Conservation (phyloP, 2,329 filamentous ascomycete genomes). For the Scedosporium boydii region DNA sequence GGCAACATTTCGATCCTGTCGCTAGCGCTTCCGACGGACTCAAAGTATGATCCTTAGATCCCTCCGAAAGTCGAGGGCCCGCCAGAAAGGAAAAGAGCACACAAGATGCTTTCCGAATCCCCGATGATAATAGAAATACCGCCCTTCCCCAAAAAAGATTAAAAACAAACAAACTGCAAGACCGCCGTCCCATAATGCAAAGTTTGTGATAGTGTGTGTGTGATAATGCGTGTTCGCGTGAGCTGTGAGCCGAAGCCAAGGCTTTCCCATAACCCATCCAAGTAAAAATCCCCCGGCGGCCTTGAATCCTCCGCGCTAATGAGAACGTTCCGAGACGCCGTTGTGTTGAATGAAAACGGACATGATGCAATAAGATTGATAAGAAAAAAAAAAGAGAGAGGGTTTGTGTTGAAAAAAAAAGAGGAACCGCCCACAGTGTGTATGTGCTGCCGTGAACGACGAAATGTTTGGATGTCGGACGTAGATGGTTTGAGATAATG, state of each 20-base stretch:
- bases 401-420: not conserved
- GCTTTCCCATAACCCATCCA: not conserved
- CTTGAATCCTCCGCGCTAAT: constrained; percentile 6
- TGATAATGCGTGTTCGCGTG: not conserved
- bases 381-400: not conserved
- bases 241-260: not conserved
- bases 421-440: not conserved
- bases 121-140: not conserved
- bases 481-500: not conserved
- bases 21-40: not conserved
- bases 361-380: not conserved
- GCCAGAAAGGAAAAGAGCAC: not conserved
- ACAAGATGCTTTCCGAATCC: not conserved
- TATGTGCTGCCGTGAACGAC: not conserved
- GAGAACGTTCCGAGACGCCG: not conserved
- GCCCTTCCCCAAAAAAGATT: not conserved
- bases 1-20: not conserved
- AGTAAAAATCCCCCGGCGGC: not conserved
- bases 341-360: constrained; percentile 1
- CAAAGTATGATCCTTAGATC: not conserved
- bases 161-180: not conserved
- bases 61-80: not conserved
- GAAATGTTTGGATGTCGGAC: not conserved
- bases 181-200: not conserved
- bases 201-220: not conserved